Percentiles rank a stretch among this genome's conserved stretches.
phyloP scores from a whole-genome alignment of 2,329 filamentous ascomycete genomes.

The Biscogniauxia marginata region DNA sequence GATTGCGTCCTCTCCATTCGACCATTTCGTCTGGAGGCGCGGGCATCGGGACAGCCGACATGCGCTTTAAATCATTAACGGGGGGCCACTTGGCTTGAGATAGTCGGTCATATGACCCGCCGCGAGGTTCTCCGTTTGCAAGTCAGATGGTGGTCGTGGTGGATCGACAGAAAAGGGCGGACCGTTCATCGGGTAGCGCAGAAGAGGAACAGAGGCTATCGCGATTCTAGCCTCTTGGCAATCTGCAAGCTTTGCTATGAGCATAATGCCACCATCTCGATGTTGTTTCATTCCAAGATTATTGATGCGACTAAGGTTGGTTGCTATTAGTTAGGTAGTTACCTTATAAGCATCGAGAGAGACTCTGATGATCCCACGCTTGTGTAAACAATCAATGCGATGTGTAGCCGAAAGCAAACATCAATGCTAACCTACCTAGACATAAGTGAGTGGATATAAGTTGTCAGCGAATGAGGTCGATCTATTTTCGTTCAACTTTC shows the following conservation, averaged over 20 bases:
- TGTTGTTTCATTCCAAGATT: slow-evolving; percentile 22
- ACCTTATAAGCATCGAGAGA: not conserved
- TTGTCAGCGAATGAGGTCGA: slow-evolving; percentile 16
- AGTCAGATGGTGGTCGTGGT: not conserved
- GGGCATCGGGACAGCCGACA: not conserved
- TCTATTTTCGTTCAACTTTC: slow-evolving; percentile 11
- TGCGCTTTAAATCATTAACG: not conserved
- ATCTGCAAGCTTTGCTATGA: slow-evolving; percentile 14
- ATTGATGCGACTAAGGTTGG: not conserved
- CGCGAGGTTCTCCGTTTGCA: not conserved
- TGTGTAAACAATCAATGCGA: not conserved
- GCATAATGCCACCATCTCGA: slow-evolving; percentile 1
- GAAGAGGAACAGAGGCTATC: not conserved
- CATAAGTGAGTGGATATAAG: slow-evolving; percentile 6
- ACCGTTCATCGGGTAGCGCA: not conserved
- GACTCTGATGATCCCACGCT: slow-evolving; percentile 2
- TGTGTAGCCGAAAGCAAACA: slow-evolving; percentile 15
- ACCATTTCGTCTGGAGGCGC: not conserved
- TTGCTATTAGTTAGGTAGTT: not conserved
- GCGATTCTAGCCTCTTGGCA: slow-evolving; percentile 11
- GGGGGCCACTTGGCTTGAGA: not conserved
- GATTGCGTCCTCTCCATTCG: slow-evolving; percentile 8
- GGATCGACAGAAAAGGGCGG: not conserved
- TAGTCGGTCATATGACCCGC: not conserved
- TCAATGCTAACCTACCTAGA: slow-evolving; percentile 19